Evolutionary conservation across 2,329 filamentous ascomycete species (phyloP).

Genomic region (Paramyrothecium sp.): DNA sequence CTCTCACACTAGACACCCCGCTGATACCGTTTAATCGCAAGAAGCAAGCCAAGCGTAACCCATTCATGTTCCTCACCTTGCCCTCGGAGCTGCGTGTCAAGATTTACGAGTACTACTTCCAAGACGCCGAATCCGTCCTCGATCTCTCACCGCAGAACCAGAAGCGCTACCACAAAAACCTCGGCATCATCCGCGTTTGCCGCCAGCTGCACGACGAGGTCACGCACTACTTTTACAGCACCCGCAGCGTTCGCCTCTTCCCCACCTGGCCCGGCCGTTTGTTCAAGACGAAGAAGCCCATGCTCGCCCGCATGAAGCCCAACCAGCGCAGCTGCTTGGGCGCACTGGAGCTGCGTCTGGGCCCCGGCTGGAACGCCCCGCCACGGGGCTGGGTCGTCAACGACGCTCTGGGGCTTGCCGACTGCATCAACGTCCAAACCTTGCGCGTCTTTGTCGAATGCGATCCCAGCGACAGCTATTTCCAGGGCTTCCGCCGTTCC

Average conservation of each 20-base stretch:
- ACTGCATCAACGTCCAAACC: slow-evolving; percentile 57
- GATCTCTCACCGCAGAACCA: slow-evolving; percentile 69
- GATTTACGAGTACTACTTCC: slow-evolving; percentile 65
- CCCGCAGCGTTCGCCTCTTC: slow-evolving; percentile 63
- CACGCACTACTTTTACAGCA: slow-evolving; percentile 64
- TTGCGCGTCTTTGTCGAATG: slow-evolving; percentile 70
- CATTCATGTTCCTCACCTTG: slow-evolving; percentile 66
- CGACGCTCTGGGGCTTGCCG: slow-evolving; percentile 58
- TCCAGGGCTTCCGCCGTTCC: slow-evolving; percentile 64
- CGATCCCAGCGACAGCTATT: slow-evolving; percentile 67
- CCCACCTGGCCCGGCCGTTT: slow-evolving; percentile 62
- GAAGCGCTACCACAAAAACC: slow-evolving; percentile 56
- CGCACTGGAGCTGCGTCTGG: slow-evolving; percentile 67
- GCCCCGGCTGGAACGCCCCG: slow-evolving; percentile 70
- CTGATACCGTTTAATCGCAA: slow-evolving; percentile 28
- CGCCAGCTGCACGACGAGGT: slow-evolving; percentile 62
- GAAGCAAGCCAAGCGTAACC: slow-evolving; percentile 30
- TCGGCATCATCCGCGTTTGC: slow-evolving; percentile 61
- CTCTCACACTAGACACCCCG: slow-evolving; percentile 41
- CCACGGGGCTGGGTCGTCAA: slow-evolving; percentile 71
- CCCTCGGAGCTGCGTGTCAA: slow-evolving; percentile 69
- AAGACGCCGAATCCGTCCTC: slow-evolving; percentile 50
- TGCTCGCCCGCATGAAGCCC: slow-evolving; percentile 64
- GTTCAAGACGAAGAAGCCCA: slow-evolving; percentile 71
- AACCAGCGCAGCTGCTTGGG: slow-evolving; percentile 59